These are phyloP conservation scores for Aquilaria yunnanensis DNA, from an alignment of 345 rosid genomes.

Conservation along the genomic window DNA sequence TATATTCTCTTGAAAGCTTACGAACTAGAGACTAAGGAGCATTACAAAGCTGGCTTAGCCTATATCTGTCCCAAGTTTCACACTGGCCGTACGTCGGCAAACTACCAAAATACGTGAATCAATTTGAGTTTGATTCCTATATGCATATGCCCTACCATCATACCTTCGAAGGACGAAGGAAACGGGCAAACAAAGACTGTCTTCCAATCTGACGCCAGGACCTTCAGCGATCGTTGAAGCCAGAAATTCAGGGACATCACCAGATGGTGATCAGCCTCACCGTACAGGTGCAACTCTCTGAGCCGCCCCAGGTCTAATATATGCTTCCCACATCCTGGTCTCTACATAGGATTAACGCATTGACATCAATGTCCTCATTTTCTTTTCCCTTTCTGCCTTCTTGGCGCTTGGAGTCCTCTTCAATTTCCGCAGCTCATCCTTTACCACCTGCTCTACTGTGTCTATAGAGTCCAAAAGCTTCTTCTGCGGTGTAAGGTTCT, in stretches of 20 bases:
- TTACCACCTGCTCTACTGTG: constrained; percentile 64
- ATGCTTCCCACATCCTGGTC: neutral
- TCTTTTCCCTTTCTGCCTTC: constrained; percentile 54
- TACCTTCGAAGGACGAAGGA: constrained; percentile 8
- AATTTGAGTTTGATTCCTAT: too few species aligned
- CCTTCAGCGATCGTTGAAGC: constrained; percentile 14
- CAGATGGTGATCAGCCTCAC: constrained; percentile 11
- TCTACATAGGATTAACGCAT: constrained; percentile 38
- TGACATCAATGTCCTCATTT: constrained; percentile 66
- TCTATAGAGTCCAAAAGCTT: constrained; percentile 78
- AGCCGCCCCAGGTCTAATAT: neutral
- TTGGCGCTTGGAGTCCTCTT: constrained; percentile 68
- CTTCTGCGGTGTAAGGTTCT: constrained; percentile 79
- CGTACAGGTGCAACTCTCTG: neutral
- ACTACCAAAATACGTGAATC: too few species aligned
- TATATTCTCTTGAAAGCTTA: too few species aligned
- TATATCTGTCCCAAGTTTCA: too few species aligned
- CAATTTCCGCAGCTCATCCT: constrained; percentile 59
- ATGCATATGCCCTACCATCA: too few species aligned
- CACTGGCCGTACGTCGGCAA: too few species aligned
- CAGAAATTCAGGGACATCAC: constrained; percentile 4
- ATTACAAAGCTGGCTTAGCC: too few species aligned
- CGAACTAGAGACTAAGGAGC: too few species aligned
- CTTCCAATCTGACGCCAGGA: neutral
- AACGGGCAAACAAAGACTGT: neutral